These are phyloP conservation scores for slime mould (Dictyostelium discoideum) DNA, from an alignment of 78 protist species.

Conservation along the genomic window DNA sequence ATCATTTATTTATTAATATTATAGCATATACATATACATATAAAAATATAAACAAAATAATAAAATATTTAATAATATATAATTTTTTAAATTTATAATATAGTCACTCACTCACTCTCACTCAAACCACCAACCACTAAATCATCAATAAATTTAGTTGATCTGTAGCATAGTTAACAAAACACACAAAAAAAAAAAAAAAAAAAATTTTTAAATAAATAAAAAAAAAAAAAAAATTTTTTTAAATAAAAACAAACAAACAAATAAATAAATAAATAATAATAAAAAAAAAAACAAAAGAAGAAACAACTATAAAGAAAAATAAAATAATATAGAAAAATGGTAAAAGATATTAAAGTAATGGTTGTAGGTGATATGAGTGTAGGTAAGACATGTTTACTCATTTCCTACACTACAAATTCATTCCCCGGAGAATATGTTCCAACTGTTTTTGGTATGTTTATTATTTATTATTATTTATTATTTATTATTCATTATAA, in stretches of 20 bases:
- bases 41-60: neutral
- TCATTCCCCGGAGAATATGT: slow-evolving; percentile 84
- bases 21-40: too few species aligned
- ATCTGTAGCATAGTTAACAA: neutral
- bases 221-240: neutral
- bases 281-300: neutral
- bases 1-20: neutral
- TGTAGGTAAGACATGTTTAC: slow-evolving; percentile 83
- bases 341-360: slow-evolving; percentile 83
- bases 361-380: slow-evolving; percentile 87
- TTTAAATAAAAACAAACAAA: neutral
- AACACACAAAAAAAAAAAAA: neutral
- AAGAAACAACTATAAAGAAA: neutral
- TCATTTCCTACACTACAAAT: slow-evolving; percentile 79
- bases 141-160: neutral
- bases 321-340: slow-evolving; percentile 10
- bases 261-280: neutral
- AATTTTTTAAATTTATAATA: neutral
- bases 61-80: neutral
- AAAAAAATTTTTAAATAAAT: neutral
- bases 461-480: neutral
- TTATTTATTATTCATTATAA: neutral
- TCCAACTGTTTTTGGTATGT: slow-evolving; percentile 84
- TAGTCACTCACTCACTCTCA: neutral
- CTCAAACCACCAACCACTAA: neutral